Percentiles rank a stretch among this genome's conserved stretches.
Evolutionary conservation across 805 yeast species (phyloP).

Genomic region (Zygoascus biomembranicola): DNA sequence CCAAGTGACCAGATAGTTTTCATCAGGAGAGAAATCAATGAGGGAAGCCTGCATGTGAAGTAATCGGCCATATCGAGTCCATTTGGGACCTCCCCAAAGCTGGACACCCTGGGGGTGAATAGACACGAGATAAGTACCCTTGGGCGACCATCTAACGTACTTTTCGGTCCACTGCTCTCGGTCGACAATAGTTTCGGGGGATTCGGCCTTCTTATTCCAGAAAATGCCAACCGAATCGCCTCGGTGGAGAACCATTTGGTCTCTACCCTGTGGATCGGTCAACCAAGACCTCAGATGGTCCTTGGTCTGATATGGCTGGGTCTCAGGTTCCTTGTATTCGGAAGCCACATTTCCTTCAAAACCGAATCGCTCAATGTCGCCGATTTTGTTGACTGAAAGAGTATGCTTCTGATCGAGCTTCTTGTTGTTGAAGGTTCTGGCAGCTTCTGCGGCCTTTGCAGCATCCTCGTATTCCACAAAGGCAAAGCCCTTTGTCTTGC

Average conservation of each 20-base stretch:
- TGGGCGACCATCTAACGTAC: constrained; percentile 84
- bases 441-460: constrained; percentile 66
- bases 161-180: constrained; percentile 82
- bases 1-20: constrained; percentile 80
- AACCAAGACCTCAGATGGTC: constrained; percentile 89
- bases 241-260: constrained; percentile 75
- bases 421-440: constrained; percentile 75
- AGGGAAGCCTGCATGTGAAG: constrained; percentile 84
- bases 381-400: constrained; percentile 69
- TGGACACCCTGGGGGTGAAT: constrained; percentile 92
- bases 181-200: constrained; percentile 70
- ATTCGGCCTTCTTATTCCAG: constrained; percentile 71
- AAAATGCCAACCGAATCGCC: constrained; percentile 74
- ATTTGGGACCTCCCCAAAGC: constrained; percentile 88
- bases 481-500: constrained; percentile 62
- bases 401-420: constrained; percentile 92
- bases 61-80: constrained; percentile 65
- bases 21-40: constrained; percentile 88
- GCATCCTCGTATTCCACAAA: constrained; percentile 73
- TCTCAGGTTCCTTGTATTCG: constrained; percentile 56
- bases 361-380: constrained; percentile 76
- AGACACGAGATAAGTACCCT: constrained; percentile 81
- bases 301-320: constrained; percentile 64
- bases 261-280: constrained; percentile 80
- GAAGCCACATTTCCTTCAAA: constrained; percentile 51